phyloP scores from a whole-genome alignment of 176 grass and related monocot species.

The Eragrostis curvula region DNA sequence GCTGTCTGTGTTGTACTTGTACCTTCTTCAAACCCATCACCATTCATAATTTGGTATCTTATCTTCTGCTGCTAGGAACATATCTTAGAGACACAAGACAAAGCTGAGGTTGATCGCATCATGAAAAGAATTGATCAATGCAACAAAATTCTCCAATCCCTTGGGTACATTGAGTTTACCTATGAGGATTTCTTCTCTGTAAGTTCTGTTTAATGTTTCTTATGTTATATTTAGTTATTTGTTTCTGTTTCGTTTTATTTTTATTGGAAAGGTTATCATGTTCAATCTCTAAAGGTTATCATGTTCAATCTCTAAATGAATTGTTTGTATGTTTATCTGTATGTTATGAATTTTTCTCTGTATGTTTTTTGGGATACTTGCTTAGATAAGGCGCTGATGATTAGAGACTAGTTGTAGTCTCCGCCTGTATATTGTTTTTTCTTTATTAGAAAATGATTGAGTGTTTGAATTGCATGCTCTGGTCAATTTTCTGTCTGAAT shows the following conservation, averaged over 20 bases:
- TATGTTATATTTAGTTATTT: neutral
- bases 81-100: conserved; percentile 90
- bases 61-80: conserved; percentile 70
- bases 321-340: conserved; percentile 13
- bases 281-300: conserved; percentile 23
- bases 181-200: conserved; percentile 97
- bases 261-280: neutral
- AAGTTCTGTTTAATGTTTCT: conserved; percentile 46
- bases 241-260: neutral
- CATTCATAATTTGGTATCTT: conserved; percentile 25
- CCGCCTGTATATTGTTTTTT: conserved; percentile 5
- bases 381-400: conserved; percentile 1
- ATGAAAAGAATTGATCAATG: conserved; percentile 72
- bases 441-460: neutral
- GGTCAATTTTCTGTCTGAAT: neutral
- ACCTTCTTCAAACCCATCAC: neutral
- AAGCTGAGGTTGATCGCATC: conserved; percentile 76
- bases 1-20: neutral
- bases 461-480: neutral
- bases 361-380: conserved; percentile 7
- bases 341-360: neutral
- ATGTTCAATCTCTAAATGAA: neutral
- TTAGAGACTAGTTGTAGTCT: neutral
- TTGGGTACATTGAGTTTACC: conserved; percentile 95
- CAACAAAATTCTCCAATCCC: conserved; percentile 64